Evolutionary conservation across 768 basidiomycete genomes (phyloP).

Genomic region (Lentinus tigrinus): DNA sequence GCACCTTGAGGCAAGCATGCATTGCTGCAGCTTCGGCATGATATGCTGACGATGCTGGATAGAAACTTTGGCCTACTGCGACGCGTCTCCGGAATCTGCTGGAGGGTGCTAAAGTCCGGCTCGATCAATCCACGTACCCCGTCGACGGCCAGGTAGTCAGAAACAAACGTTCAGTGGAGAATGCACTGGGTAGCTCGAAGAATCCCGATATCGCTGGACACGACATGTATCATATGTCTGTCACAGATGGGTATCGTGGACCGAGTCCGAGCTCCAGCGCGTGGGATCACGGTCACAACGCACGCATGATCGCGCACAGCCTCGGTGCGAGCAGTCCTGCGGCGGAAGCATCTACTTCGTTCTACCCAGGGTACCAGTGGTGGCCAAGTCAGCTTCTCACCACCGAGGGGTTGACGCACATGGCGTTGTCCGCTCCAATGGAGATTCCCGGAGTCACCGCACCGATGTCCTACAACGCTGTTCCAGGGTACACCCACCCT

Average conservation of each 20-base stretch:
- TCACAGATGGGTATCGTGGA: background rate
- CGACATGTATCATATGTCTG: constrained; percentile 6
- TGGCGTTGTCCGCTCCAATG: constrained; percentile 13
- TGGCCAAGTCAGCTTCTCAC: constrained; percentile 23
- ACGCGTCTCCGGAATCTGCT: constrained; percentile 63
- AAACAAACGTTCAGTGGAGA: constrained; percentile 24
- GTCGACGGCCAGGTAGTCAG: constrained; percentile 2
- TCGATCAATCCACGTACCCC: constrained; percentile 29
- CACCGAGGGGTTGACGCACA: constrained; percentile 8
- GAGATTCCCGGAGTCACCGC: constrained; percentile 10
- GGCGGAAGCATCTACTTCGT: constrained; percentile 10
- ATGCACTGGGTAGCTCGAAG: constrained; percentile 19
- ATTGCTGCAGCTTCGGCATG: background rate
- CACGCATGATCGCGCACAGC: constrained; percentile 7
- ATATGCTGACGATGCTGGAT: background rate
- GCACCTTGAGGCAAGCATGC: constrained; percentile 56
- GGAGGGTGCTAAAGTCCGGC: constrained; percentile 61
- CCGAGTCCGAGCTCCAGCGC: background rate
- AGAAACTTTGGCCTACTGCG: constrained; percentile 75
- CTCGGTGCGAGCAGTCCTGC: constrained; percentile 6
- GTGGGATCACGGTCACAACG: constrained; percentile 8
- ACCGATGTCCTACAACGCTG: constrained; percentile 2
- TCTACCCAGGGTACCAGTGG: constrained; percentile 27
- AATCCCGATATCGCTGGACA: constrained; percentile 14
- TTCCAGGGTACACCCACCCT: background rate